Conservation (phyloP, 23 red algal species). For the Chondrus crispus region DNA sequence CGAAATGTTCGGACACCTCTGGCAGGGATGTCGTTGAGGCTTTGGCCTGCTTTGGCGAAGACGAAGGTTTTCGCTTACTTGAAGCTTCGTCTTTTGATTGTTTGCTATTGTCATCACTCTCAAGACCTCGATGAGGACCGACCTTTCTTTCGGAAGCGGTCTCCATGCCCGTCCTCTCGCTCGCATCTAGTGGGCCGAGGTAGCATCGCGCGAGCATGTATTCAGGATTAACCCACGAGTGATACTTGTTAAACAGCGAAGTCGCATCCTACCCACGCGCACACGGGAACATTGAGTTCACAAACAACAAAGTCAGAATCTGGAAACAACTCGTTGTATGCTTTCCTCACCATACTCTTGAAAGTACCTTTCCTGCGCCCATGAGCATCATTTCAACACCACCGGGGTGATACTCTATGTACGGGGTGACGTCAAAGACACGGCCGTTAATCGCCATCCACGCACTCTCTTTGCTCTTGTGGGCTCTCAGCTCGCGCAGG, state of each 20-base stretch:
- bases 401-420: slow-evolving; percentile 81
- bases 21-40: no score
- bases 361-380: slow-evolving; percentile 66
- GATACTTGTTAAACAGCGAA: slow-evolving; percentile 72
- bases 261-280: slow-evolving; percentile 54
- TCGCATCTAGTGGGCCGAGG: slow-evolving; percentile 55
- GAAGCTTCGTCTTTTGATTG: no score
- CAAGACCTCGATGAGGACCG: no score
- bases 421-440: slow-evolving; percentile 83
- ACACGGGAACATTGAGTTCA: background rate
- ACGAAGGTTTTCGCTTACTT: no score
- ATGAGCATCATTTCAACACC: slow-evolving; percentile 58
- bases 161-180: background rate
- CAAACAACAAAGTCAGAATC: background rate
- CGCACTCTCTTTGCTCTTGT: background rate
- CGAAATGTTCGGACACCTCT: no score
- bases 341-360: background rate
- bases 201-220: slow-evolving; percentile 48
- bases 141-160: no score
- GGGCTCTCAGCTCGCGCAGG: slow-evolving; percentile 20
- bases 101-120: no score
- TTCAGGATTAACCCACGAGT: slow-evolving; percentile 82
- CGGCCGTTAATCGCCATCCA: slow-evolving; percentile 70
- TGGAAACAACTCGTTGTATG: no score
- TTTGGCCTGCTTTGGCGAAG: no score